These are phyloP conservation scores for Gliomastix tumulicola DNA, from an alignment of 2,329 filamentous ascomycete genomes.

Conservation along the genomic window DNA sequence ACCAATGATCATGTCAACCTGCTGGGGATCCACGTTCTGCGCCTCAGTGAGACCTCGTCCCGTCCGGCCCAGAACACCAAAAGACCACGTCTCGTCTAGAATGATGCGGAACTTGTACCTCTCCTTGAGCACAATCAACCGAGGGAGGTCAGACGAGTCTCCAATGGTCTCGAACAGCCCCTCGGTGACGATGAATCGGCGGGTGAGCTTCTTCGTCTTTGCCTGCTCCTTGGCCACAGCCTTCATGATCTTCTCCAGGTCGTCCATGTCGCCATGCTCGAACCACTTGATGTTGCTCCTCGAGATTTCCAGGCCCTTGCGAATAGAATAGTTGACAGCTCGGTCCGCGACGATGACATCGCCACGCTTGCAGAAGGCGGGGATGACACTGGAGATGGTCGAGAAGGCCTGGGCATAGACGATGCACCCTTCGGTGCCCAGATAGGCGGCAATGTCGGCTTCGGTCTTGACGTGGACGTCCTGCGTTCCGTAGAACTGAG, in stretches of 20 bases:
- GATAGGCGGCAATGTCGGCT: conserved; percentile 81
- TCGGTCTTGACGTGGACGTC: conserved; percentile 98
- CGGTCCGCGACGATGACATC: conserved; percentile 96
- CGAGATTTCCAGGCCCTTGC: conserved; percentile 89
- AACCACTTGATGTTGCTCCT: conserved; percentile 90
- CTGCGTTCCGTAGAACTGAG: conserved; percentile 96
- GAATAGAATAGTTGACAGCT: conserved; percentile 87
- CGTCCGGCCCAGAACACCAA: conserved; percentile 86
- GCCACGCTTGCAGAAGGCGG: conserved; percentile 91
- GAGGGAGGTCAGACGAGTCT: conserved; percentile 77
- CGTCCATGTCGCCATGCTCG: conserved; percentile 92
- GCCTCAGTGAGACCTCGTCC: conserved; percentile 91
- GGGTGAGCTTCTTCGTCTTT: conserved; percentile 76
- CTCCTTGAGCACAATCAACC: conserved; percentile 86
- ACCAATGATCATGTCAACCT: conserved; percentile 96
- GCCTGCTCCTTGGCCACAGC: conserved; percentile 84
- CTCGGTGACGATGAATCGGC: conserved; percentile 93
- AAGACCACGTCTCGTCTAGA: conserved; percentile 95
- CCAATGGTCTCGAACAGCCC: conserved; percentile 88
- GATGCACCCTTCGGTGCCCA: conserved; percentile 85
- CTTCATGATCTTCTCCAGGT: conserved; percentile 78
- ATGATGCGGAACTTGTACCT: conserved; percentile 98
- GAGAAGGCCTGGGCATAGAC: conserved; percentile 95
- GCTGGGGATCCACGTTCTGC: conserved; percentile 87
- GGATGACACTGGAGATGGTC: conserved; percentile 94